Conservation (phyloP, 495 filamentous ascomycete species). For the Ascodesmis nigricans region DNA sequence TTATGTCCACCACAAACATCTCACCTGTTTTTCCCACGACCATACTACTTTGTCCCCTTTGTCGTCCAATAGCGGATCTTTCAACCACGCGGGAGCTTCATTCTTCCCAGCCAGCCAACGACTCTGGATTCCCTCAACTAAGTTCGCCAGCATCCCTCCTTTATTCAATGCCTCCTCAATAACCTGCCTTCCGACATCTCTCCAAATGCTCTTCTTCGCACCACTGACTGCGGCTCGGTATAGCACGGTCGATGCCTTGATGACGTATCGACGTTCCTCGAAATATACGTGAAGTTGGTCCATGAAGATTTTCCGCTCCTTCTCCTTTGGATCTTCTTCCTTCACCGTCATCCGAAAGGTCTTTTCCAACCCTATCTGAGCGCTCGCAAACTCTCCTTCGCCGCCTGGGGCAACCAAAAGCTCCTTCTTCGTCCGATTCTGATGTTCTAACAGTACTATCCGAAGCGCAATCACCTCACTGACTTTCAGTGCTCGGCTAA, state of each 20-base stretch:
- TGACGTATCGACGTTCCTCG: conserved; percentile 19
- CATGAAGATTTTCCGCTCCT: conserved; percentile 8
- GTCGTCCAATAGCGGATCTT: no score
- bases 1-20: no score
- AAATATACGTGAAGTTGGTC: conserved; percentile 18
- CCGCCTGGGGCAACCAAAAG: conserved; percentile 10
- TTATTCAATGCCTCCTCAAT: conserved; percentile 13
- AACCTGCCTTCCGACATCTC: conserved; percentile 14
- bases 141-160: conserved; percentile 13
- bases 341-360: conserved; percentile 1
- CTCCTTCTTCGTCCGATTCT: conserved; percentile 29
- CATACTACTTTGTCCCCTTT: conserved; percentile 16
- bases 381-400: conserved; percentile 4
- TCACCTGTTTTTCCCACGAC: conserved; percentile 21
- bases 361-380: conserved; percentile 2
- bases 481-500: conserved; percentile 51
- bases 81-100: conserved; percentile 9
- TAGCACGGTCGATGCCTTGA: conserved; percentile 16
- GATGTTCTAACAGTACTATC: conserved; percentile 63
- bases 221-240: conserved; percentile 12
- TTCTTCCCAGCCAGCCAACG: conserved; percentile 13
- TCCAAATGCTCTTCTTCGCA: conserved; percentile 16
- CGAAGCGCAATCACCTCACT: conserved; percentile 69
- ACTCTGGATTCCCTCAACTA: conserved; percentile 12
- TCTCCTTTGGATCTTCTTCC: conserved; percentile 10